phyloP scores from a whole-genome alignment of 208 protist genomes.

The Acanthamoeba healyi region DNA sequence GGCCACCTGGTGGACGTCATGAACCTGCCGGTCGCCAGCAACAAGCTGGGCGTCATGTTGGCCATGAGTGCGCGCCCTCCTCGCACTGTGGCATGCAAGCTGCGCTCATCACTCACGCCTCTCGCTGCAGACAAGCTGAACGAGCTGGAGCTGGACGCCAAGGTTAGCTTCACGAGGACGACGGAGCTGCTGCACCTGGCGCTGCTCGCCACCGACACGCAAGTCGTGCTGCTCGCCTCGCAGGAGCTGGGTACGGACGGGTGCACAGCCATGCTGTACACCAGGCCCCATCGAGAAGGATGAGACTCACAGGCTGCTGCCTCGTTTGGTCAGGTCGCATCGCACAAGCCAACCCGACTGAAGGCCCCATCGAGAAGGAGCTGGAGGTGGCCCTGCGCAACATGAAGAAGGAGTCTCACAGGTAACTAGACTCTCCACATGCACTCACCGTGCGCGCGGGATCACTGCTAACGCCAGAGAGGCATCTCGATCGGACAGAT shows the following conservation, averaged over 20 bases:
- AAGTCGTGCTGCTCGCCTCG: constrained; percentile 85
- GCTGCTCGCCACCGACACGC: constrained; percentile 84
- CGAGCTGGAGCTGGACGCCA: constrained; percentile 83
- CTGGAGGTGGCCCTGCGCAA: constrained; percentile 90
- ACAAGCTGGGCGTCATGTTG: constrained; percentile 90
- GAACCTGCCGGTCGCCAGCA: constrained; percentile 77
- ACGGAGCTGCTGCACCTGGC: constrained; percentile 88
- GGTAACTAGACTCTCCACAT: not conserved
- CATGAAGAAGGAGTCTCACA: constrained; percentile 83
- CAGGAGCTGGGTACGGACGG: constrained; percentile 89
- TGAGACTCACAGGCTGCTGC: too few species aligned
- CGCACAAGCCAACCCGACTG: constrained; percentile 87
- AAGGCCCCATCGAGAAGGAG: constrained; percentile 91
- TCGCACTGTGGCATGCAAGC: not conserved
- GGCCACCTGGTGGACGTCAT: constrained; percentile 87
- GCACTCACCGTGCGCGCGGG: not conserved
- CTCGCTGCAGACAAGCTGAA: constrained; percentile 82
- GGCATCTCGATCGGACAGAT: constrained; percentile 57
- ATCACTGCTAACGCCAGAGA: constrained; percentile 10
- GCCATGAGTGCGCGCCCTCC: constrained; percentile 82
- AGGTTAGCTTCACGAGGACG: constrained; percentile 80
- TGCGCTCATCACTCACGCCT: too few species aligned
- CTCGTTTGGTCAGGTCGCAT: constrained; percentile 84
- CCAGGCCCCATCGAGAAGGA: too few species aligned
- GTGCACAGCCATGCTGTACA: too few species aligned